These are phyloP conservation scores for Aspergillus bombycis DNA, from an alignment of 2,329 filamentous ascomycete species.

Conservation along the genomic window DNA sequence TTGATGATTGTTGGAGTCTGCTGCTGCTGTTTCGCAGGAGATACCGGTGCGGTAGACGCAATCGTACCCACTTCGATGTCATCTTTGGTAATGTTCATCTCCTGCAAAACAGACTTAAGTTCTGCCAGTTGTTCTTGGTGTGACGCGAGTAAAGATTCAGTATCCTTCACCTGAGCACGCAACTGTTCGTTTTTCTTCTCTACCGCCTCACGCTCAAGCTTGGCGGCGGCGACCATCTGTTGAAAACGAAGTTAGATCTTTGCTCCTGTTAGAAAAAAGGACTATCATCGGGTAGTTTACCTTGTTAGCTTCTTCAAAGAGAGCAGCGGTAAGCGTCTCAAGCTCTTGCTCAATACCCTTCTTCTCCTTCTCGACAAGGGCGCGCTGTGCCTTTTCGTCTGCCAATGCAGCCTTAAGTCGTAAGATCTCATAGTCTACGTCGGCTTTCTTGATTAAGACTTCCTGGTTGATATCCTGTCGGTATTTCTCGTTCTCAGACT, in stretches of 20 bases:
- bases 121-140: conserved; percentile 92
- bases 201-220: conserved; percentile 78
- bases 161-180: conserved; percentile 81
- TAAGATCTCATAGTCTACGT: conserved; percentile 73
- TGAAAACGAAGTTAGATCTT: neutral
- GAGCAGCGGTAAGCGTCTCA: conserved; percentile 82
- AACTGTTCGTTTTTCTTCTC: conserved; percentile 88
- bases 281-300: conserved; percentile 39
- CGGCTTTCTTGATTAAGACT: conserved; percentile 73
- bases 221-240: conserved; percentile 87
- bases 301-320: conserved; percentile 98
- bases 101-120: conserved; percentile 89
- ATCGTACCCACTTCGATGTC: conserved; percentile 72
- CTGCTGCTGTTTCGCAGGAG: conserved; percentile 66
- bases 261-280: too few species aligned
- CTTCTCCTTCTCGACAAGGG: conserved; percentile 74
- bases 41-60: conserved; percentile 71
- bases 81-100: conserved; percentile 72
- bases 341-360: conserved; percentile 89
- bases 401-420: conserved; percentile 61
- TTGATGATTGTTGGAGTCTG: conserved; percentile 56
- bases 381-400: conserved; percentile 68
- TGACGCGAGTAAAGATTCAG: conserved; percentile 79
- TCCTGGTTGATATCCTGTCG: conserved; percentile 71
- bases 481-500: conserved; percentile 70